These are phyloP conservation scores for Pyropia haitanensis DNA, from an alignment of 23 red algal genomes.

Conservation along the genomic window DNA sequence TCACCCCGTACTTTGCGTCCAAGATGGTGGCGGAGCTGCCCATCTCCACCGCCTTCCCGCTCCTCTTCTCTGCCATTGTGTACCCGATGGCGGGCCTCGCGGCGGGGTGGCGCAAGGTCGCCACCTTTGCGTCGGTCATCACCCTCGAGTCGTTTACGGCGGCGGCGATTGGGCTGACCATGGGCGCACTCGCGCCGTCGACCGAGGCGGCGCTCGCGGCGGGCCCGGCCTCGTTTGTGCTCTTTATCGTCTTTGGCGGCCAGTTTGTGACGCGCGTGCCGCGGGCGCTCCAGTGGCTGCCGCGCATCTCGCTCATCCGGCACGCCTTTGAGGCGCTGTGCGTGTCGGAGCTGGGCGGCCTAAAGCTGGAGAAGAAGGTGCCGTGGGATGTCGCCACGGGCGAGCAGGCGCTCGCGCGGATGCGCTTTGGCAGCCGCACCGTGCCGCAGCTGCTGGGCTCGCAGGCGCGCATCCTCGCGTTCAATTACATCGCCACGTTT, in stretches of 20 bases:
- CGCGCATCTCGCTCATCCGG: conserved; percentile 73
- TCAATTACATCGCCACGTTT: conserved; percentile 58
- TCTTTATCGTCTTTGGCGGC: conserved; percentile 87
- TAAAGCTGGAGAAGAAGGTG: conserved; percentile 47
- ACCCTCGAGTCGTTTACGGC: conserved; percentile 81
- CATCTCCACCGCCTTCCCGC: conserved; percentile 59
- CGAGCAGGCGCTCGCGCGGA: conserved; percentile 41
- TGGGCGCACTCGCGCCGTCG: conserved; percentile 66
- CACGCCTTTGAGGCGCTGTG: conserved; percentile 66
- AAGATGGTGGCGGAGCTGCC: conserved; percentile 88
- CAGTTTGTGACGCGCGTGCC: conserved; percentile 67
- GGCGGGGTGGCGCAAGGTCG: conserved; percentile 19
- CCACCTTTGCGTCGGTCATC: conserved; percentile 45
- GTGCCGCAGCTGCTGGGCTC: conserved; percentile 19
- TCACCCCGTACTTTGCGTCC: conserved; percentile 62
- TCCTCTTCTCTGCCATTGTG: conserved; percentile 61
- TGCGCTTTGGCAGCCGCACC: conserved; percentile 43
- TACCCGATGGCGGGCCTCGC: conserved; percentile 71
- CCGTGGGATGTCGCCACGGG: conserved; percentile 42
- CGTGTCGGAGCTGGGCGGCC: conserved; percentile 67
- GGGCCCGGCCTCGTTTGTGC: conserved; percentile 67
- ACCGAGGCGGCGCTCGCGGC: conserved; percentile 72
- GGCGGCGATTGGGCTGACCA: conserved; percentile 51
- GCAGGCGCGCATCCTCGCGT: conserved; percentile 33
- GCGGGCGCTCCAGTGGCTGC: conserved; percentile 42